A percentile compares a stretch with the other conserved stretches of the same genome.
phyloP scores from a whole-genome alignment of 2,329 filamentous ascomycete species.

The Aspergillus phoenicis region DNA sequence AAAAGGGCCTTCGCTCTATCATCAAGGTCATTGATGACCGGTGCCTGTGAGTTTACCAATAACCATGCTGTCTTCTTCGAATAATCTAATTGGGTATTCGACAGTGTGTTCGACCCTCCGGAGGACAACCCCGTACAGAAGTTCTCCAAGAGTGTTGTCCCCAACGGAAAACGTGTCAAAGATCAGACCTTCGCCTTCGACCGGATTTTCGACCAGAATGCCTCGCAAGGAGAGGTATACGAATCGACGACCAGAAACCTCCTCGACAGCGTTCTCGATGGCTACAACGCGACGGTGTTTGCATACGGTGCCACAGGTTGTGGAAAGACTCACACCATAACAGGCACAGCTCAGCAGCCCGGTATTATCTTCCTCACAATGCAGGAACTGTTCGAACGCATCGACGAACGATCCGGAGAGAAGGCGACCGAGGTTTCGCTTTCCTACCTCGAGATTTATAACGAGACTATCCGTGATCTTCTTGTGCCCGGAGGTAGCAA shows the following conservation, averaged over 20 bases:
- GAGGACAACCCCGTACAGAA: constrained; percentile 91
- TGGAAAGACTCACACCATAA: constrained; percentile 98
- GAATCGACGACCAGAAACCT: constrained; percentile 85
- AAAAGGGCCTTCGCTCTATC: constrained; percentile 84
- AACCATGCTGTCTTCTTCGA: background rate
- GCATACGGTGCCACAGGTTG: constrained; percentile 97
- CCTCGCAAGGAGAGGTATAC: constrained; percentile 89
- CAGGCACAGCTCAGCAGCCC: constrained; percentile 85
- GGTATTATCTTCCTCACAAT: constrained; percentile 99
- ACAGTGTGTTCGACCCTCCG: constrained; percentile 91
- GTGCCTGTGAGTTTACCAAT: constrained; percentile 71
- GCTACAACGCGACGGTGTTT: constrained; percentile 98
- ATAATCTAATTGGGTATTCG: constrained; percentile 17
- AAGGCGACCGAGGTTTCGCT: constrained; percentile 89
- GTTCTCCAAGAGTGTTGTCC: constrained; percentile 79
- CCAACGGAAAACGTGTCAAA: constrained; percentile 87
- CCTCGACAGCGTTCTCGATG: constrained; percentile 93
- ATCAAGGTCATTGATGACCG: constrained; percentile 96
- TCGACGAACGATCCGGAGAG: constrained; percentile 79
- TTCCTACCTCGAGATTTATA: constrained; percentile 98
- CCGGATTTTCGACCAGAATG: constrained; percentile 93
- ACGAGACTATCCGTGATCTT: constrained; percentile 95
- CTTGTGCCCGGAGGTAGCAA: constrained; percentile 83
- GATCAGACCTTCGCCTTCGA: constrained; percentile 98
- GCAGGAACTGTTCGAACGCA: constrained; percentile 97